phyloP scores from a whole-genome alignment of 2,329 filamentous ascomycete genomes.

The Aspergillus sp. region DNA sequence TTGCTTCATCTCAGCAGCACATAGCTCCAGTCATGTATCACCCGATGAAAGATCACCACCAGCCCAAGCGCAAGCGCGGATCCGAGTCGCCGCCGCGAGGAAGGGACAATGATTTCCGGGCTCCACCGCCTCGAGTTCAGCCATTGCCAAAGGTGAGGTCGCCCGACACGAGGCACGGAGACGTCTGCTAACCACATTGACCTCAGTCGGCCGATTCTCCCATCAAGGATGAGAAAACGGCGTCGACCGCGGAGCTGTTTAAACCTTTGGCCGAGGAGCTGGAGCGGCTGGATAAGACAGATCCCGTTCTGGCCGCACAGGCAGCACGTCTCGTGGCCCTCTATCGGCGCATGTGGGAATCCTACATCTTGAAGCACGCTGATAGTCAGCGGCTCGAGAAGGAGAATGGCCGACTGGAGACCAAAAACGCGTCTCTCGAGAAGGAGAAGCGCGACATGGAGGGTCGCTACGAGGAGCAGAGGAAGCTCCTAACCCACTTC shows the following conservation, averaged over 20 bases:
- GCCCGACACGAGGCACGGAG: background rate
- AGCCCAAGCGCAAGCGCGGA: background rate
- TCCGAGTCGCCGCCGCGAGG: background rate
- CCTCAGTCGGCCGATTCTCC: background rate
- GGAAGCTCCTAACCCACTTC: too few relatives aligned
- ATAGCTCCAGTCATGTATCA: background rate
- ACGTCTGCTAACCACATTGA: background rate
- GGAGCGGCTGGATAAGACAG: slow-evolving; percentile 7
- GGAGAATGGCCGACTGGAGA: background rate
- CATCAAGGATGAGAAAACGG: background rate
- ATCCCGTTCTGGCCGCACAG: slow-evolving; percentile 11
- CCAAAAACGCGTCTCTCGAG: background rate
- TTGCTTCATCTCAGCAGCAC: background rate
- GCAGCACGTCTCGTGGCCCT: slow-evolving; percentile 9
- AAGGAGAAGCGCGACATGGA: background rate
- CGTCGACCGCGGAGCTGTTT: slow-evolving; percentile 1
- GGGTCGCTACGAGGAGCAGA: background rate
- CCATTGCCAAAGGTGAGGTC: background rate
- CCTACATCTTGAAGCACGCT: background rate
- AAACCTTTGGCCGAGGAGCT: slow-evolving; percentile 3
- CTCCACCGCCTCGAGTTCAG: background rate
- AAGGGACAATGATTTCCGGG: background rate
- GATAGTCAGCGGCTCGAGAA: slow-evolving; percentile 5
- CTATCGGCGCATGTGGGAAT: slow-evolving; percentile 9
- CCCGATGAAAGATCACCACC: background rate